phyloP scores from a whole-genome alignment of 306 rosid genomes.

The Quercus mongolica region DNA sequence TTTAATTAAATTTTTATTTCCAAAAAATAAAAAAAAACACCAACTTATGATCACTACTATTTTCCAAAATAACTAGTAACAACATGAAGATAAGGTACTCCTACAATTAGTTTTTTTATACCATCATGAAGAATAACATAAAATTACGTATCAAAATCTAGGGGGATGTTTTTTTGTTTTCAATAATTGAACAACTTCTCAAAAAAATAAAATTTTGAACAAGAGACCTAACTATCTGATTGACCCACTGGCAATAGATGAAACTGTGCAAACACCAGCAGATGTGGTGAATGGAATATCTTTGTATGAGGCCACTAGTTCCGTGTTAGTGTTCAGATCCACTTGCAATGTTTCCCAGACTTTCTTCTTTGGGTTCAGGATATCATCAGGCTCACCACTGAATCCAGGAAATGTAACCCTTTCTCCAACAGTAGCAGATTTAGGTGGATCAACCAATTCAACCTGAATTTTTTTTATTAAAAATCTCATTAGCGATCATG shows the following conservation, averaged over 20 bases:
- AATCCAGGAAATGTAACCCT: slow-evolving; percentile 60
- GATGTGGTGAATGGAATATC: slow-evolving; percentile 76
- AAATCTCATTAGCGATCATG: not conserved
- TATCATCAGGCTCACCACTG: slow-evolving; percentile 72
- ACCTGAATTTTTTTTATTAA: slow-evolving; percentile 38
- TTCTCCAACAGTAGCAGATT: slow-evolving; percentile 70
- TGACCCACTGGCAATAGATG: slow-evolving; percentile 55
- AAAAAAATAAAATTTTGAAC: no score
- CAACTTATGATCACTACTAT: no score
- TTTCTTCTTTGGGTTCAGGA: slow-evolving; percentile 88
- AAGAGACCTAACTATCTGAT: slow-evolving; percentile 45
- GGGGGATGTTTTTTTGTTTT: no score
- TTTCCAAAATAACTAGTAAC: no score
- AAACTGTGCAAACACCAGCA: slow-evolving; percentile 78
- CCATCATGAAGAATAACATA: no score
- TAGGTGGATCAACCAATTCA: slow-evolving; percentile 85
- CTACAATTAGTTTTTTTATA: no score
- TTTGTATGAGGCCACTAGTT: slow-evolving; percentile 71
- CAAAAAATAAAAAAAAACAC: no score
- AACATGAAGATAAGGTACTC: no score
- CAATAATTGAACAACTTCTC: no score
- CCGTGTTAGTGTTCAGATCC: slow-evolving; percentile 48
- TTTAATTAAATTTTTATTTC: no score
- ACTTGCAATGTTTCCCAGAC: slow-evolving; percentile 95
- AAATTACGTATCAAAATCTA: no score